Evolutionary conservation across 768 basidiomycete species (phyloP).

Genomic region (Arthromyces matolae): DNA sequence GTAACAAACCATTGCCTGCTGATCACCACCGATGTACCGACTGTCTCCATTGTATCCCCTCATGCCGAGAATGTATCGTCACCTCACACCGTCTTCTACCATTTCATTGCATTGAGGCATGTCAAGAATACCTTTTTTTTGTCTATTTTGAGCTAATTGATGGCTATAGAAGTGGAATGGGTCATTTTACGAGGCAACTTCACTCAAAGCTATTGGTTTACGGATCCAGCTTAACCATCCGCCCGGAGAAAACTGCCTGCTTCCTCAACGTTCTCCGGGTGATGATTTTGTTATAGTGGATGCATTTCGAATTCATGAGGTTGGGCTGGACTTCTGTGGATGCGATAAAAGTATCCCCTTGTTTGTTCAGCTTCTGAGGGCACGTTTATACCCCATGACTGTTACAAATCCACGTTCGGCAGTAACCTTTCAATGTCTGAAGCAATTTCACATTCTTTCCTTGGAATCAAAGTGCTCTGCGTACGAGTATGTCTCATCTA

Average conservation of each 20-base stretch:
- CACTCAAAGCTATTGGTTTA: conserved; percentile 16
- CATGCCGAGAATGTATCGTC: conserved; percentile 9
- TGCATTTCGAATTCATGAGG: background rate
- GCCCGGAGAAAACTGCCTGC: background rate
- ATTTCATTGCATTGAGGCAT: conserved; percentile 11
- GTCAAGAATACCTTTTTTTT: background rate
- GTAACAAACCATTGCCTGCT: background rate
- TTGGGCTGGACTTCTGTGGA: conserved; percentile 6
- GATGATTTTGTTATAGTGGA: conserved; percentile 4
- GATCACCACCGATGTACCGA: conserved; percentile 2
- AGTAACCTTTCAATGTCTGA: conserved; percentile 3
- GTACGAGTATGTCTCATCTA: conserved; percentile 5
- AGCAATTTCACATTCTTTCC: conserved; percentile 11
- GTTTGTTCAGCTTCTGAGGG: conserved; percentile 7
- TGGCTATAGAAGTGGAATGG: conserved; percentile 10
- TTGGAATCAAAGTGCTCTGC: conserved; percentile 6
- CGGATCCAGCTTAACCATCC: conserved; percentile 19
- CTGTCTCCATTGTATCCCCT: conserved; percentile 1
- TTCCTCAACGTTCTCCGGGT: background rate
- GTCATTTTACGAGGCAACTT: background rate
- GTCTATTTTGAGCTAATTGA: background rate
- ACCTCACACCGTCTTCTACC: background rate
- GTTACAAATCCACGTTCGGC: background rate
- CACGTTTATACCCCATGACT: conserved; percentile 6
- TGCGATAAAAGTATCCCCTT: conserved; percentile 3